Evolutionary conservation across 306 rosid species (phyloP).

Genomic region (Cicer chorassanicum): DNA sequence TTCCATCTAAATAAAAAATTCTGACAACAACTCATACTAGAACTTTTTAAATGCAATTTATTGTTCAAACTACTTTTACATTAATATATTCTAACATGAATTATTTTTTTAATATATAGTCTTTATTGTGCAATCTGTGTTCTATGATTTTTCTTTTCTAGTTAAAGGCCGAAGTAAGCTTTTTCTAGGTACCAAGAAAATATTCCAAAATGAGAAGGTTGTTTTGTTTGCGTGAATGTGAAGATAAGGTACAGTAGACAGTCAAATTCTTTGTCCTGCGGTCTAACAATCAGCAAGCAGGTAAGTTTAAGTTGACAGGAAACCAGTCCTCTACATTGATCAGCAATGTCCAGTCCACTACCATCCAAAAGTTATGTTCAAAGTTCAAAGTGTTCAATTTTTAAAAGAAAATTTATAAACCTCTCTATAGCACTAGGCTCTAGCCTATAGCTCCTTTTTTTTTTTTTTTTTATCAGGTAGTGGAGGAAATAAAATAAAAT

Average conservation of each 20-base stretch:
- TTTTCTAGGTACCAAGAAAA: slow-evolving; percentile 28
- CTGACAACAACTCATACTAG: neutral
- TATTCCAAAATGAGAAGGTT: slow-evolving; percentile 37
- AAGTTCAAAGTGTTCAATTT: slow-evolving; percentile 27
- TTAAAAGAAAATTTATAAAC: slow-evolving; percentile 23
- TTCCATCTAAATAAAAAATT: slow-evolving; percentile 7
- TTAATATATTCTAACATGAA: too few species aligned
- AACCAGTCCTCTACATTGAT: slow-evolving; percentile 31
- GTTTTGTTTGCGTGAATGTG: slow-evolving; percentile 38
- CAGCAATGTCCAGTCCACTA: neutral
- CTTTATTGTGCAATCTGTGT: slow-evolving; percentile 17
- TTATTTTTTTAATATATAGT: neutral
- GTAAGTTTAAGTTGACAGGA: slow-evolving; percentile 25
- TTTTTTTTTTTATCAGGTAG: neutral
- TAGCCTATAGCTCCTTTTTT: slow-evolving; percentile 27
- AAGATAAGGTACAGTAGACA: slow-evolving; percentile 30
- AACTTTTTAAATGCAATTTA: too few species aligned
- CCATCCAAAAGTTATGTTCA: slow-evolving; percentile 29
- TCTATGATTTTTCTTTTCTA: slow-evolving; percentile 15
- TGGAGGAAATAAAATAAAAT: slow-evolving; percentile 18
- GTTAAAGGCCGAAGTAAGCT: slow-evolving; percentile 35
- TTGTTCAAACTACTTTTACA: too few species aligned
- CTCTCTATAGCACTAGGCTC: slow-evolving; percentile 36
- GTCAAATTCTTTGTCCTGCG: slow-evolving; percentile 46
- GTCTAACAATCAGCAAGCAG: slow-evolving; percentile 43